These are phyloP conservation scores for Bipolaris victoriae DNA, from an alignment of 2,329 filamentous ascomycete species.

Conservation along the genomic window DNA sequence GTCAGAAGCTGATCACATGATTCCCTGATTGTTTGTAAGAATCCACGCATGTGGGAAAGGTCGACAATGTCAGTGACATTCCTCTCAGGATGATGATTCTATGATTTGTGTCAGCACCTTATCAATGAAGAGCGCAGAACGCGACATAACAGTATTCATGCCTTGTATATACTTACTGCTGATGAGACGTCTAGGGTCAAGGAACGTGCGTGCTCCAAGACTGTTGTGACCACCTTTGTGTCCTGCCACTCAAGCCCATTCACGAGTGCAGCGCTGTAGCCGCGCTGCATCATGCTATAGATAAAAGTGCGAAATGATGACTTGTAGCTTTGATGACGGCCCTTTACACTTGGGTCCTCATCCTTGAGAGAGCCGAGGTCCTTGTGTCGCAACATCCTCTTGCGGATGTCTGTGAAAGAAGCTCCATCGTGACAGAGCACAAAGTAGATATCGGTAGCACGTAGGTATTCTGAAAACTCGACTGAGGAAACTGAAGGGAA, in stretches of 20 bases:
- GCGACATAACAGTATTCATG: background rate
- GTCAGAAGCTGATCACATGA: constrained; percentile 32
- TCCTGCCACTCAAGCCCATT: constrained; percentile 68
- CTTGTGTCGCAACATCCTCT: constrained; percentile 25
- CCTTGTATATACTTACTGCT: constrained; percentile 20
- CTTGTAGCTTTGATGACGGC: constrained; percentile 34
- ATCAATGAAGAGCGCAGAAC: background rate
- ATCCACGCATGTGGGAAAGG: constrained; percentile 27
- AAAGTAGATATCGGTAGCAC: constrained; percentile 65
- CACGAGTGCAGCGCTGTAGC: constrained; percentile 67
- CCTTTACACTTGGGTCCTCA: constrained; percentile 22
- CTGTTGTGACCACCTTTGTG: constrained; percentile 60
- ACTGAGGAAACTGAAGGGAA: constrained; percentile 57
- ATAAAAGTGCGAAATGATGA: constrained; percentile 57
- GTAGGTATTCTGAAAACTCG: constrained; percentile 63
- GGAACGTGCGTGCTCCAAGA: constrained; percentile 27
- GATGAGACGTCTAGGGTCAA: constrained; percentile 25
- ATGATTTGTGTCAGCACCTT: background rate
- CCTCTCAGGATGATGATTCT: constrained; percentile 12
- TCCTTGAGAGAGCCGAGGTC: constrained; percentile 27
- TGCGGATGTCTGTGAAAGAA: constrained; percentile 31
- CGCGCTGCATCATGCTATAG: constrained; percentile 60
- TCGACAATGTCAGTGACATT: constrained; percentile 21
- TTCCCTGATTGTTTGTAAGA: constrained; percentile 24
- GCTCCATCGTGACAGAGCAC: constrained; percentile 72